A percentile compares a stretch with the other conserved stretches of the same genome.
Evolutionary conservation across 495 filamentous ascomycete genomes (phyloP).

Genomic region (Podospora conica): DNA sequence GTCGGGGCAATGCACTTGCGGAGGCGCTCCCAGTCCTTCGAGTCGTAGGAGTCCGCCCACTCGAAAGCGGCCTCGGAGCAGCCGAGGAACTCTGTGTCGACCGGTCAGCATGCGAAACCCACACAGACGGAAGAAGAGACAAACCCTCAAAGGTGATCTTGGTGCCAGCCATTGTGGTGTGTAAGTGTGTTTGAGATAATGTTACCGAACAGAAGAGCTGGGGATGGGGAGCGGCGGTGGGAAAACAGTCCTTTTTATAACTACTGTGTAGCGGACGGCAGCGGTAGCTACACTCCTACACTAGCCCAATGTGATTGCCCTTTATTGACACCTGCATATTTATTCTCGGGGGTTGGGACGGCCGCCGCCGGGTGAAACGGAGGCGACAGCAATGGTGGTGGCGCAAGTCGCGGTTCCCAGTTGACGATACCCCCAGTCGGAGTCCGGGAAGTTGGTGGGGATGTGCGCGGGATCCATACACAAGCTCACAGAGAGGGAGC

Average conservation of each 20-base stretch:
- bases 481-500: no score
- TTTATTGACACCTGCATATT: not conserved
- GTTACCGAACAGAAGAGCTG: not conserved
- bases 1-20: slow-evolving; percentile 65
- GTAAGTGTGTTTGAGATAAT: no score
- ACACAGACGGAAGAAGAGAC: not conserved
- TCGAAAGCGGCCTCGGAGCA: slow-evolving; percentile 53
- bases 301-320: not conserved
- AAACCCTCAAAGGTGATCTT: slow-evolving; percentile 31
- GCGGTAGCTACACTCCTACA: slow-evolving; percentile 1
- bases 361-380: slow-evolving; percentile 7
- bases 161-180: slow-evolving; percentile 23
- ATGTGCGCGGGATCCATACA: slow-evolving; percentile 22
- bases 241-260: not conserved
- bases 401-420: slow-evolving; percentile 4
- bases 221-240: not conserved
- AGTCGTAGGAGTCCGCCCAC: slow-evolving; percentile 81
- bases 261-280: not conserved
- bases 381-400: not conserved
- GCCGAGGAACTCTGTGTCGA: slow-evolving; percentile 45
- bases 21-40: slow-evolving; percentile 72
- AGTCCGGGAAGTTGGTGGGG: slow-evolving; percentile 28
- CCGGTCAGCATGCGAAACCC: slow-evolving; percentile 5
- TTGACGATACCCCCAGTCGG: slow-evolving; percentile 7
- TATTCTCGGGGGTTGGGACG: not conserved